Evolutionary conservation across 2,329 filamentous ascomycete species (phyloP), one percentile per base, ranked within the genome.

Genomic region (Monilinia aucupariae): DNA sequence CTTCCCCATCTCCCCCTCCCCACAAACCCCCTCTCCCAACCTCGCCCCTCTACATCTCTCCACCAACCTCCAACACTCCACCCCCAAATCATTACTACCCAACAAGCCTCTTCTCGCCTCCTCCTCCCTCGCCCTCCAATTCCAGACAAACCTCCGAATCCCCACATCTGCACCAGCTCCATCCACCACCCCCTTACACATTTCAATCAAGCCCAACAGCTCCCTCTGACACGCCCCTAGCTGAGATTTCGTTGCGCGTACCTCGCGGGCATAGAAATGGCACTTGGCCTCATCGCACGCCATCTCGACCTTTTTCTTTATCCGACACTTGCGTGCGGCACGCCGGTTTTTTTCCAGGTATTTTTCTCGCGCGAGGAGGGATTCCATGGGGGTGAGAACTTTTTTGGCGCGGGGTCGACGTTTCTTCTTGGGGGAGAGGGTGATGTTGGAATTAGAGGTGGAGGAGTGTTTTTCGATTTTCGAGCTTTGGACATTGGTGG

Each of bases 241-340:
- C 41, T 56, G 27, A 2, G 2, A 20, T 12, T 47, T 56, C 7
- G 41, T 47, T 20, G 27, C 41, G 8, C 43, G n/a, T 1, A 56
- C 22, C 30, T 47, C 27, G 6, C 7, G 12, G 8, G 32, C 27
- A 17, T 45, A 56, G 27, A 4, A 30, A 9, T 56, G 20, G 3
- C 45, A 56, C 17, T 20, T 45, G 8, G 41, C 54, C 7, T 56
- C 41, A 47, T 56, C 54, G 7, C 25, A 20, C 8, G 4, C 41
- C 41, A 56, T 47, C 20, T 56, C 54, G 8, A 41, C 54, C 20
- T 56, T 56, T 22, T 56, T 56, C 41, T 56, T 56, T 15, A 56
- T 43, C n/a, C 54, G 54, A 34, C 54, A 56, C 45, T 56, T 56
- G 5, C 41, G 41, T 17, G 54, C 54, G 3, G 54, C 54, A 7